These are phyloP conservation scores for Suhomyces faveliae DNA, from an alignment of 805 yeast genomes.

Conservation along the genomic window DNA sequence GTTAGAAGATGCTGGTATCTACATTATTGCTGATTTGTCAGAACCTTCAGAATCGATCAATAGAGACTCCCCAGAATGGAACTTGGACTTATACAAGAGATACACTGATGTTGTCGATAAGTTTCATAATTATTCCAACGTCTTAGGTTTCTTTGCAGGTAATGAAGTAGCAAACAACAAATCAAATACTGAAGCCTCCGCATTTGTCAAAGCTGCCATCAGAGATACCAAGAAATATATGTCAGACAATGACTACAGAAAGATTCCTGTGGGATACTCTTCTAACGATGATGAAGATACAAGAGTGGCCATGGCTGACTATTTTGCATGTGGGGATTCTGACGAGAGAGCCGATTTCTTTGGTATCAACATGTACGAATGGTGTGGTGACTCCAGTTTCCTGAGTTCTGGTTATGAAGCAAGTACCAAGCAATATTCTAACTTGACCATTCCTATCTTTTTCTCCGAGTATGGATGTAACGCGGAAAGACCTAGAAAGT, in stretches of 20 bases:
- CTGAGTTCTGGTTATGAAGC: slow-evolving; percentile 62
- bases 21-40: slow-evolving; percentile 43
- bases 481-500: slow-evolving; percentile 66
- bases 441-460: slow-evolving; percentile 76
- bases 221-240: slow-evolving; percentile 86
- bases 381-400: slow-evolving; percentile 74
- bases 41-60: slow-evolving; percentile 79
- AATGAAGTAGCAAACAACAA: slow-evolving; percentile 90
- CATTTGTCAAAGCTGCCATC: slow-evolving; percentile 93
- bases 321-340: slow-evolving; percentile 76
- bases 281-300: slow-evolving; percentile 85
- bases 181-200: slow-evolving; percentile 84
- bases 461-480: slow-evolving; percentile 92
- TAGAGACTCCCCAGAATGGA: slow-evolving; percentile 79
- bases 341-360: slow-evolving; percentile 71
- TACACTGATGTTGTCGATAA: slow-evolving; percentile 81
- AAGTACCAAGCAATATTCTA: slow-evolving; percentile 69
- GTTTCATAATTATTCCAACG: slow-evolving; percentile 73
- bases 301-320: slow-evolving; percentile 75
- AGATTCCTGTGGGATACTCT: slow-evolving; percentile 91
- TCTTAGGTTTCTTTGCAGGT: slow-evolving; percentile 95
- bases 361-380: slow-evolving; percentile 84
- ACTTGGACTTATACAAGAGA: slow-evolving; percentile 64
- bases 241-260: slow-evolving; percentile 59
- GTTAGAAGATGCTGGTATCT: slow-evolving; percentile 43